Conservation (phyloP, 2,329 filamentous ascomycete genomes). For the Immersiporthe knoxdaviesiana region DNA sequence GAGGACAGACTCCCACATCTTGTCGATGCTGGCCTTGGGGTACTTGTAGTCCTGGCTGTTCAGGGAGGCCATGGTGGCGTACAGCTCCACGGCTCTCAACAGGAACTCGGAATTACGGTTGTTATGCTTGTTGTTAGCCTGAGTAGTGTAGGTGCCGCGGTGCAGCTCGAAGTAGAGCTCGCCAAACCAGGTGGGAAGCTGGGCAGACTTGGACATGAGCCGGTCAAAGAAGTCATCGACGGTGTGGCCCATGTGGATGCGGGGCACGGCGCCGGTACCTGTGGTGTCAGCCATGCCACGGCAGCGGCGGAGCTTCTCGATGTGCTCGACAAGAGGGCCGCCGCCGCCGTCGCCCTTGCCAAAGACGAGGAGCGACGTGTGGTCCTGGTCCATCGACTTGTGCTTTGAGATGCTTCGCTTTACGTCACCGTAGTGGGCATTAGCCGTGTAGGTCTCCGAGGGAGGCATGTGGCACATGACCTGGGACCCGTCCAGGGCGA, state of each 20-base stretch:
- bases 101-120: constrained; percentile 85
- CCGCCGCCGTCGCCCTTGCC: constrained; percentile 97
- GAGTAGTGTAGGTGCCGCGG: constrained; percentile 94
- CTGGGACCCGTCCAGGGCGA: constrained; percentile 91
- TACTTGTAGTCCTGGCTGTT: constrained; percentile 78
- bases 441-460: constrained; percentile 91
- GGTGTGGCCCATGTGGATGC: constrained; percentile 84
- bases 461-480: constrained; percentile 98
- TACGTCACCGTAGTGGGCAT: constrained; percentile 93
- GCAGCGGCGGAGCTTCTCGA: constrained; percentile 92
- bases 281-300: constrained; percentile 88
- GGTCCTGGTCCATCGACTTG: constrained; percentile 93
- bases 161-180: constrained; percentile 98
- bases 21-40: constrained; percentile 89
- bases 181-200: constrained; percentile 94
- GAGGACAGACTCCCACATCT: constrained; percentile 91
- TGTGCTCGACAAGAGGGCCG: constrained; percentile 88
- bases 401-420: constrained; percentile 87
- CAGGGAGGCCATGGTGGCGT: constrained; percentile 84
- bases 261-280: constrained; percentile 69
- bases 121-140: constrained; percentile 95
- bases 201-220: constrained; percentile 75
- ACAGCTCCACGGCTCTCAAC: constrained; percentile 83
- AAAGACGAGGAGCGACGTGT: constrained; percentile 88
- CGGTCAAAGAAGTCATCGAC: constrained; percentile 94